Percentiles rank a stretch among this genome's conserved stretches.
Conservation (phyloP, 1,284 basidiomycete genomes). For the Tremellales sp. region DNA sequence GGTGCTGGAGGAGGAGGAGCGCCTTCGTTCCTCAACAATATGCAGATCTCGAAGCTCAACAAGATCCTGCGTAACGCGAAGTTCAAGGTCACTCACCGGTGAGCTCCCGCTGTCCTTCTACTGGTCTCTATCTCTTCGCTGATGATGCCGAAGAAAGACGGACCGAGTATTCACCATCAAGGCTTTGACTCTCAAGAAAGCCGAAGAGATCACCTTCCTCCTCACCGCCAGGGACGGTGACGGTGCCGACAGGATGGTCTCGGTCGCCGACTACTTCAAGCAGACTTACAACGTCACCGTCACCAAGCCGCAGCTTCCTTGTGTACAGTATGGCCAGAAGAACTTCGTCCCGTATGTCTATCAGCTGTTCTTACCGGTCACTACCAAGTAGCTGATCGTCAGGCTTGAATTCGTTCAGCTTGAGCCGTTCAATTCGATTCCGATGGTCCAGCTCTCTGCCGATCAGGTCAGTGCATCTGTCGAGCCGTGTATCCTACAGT, state of each 20-base stretch:
- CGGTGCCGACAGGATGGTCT: conserved; percentile 28
- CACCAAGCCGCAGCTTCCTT: conserved; percentile 41
- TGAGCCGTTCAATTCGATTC: conserved; percentile 41
- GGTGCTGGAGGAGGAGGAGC: conserved; percentile 17
- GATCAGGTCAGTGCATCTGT: conserved; percentile 48
- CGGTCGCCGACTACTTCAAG: conserved; percentile 45
- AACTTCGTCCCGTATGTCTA: conserved; percentile 44
- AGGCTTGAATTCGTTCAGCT: conserved; percentile 45
- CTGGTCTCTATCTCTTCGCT: conserved; percentile 1
- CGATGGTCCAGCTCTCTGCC: conserved; percentile 21
- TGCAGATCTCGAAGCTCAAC: conserved; percentile 33
- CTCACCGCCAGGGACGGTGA: conserved; percentile 38
- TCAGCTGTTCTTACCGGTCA: too few relatives aligned
- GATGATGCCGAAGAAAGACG: conserved; percentile 19
- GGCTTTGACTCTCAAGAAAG: conserved; percentile 30
- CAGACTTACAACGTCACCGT: conserved; percentile 39
- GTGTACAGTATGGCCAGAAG: conserved; percentile 41
- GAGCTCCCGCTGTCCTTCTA: conserved; percentile 5
- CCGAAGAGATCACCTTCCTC: conserved; percentile 36
- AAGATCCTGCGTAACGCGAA: conserved; percentile 37
- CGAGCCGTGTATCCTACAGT: conserved; percentile 20
- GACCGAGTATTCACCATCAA: conserved; percentile 32
- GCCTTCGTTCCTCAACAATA: conserved; percentile 16
- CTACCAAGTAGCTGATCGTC: not conserved
- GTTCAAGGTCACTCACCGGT: conserved; percentile 41